Conservation (phyloP, 2,329 filamentous ascomycete species). For the Penicillium sp. region DNA sequence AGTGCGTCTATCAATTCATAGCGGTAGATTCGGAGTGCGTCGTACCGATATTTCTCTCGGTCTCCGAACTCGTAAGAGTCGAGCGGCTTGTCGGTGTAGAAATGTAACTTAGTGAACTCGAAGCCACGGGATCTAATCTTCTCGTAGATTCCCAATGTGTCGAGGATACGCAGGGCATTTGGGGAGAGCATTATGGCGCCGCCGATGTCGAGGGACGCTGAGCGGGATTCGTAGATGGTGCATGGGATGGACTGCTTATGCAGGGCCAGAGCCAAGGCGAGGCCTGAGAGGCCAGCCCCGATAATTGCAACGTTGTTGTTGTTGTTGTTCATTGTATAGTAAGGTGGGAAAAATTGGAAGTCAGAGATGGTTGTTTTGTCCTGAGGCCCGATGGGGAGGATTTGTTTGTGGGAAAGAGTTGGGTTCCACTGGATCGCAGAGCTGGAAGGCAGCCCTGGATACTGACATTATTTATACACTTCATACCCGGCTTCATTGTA, state of each 20-base stretch:
- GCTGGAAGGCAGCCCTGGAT: too few species aligned
- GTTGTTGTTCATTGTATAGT: constrained; percentile 15
- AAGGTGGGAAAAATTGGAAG: too few species aligned
- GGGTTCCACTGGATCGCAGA: not conserved
- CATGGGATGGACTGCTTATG: constrained; percentile 53
- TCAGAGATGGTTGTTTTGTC: not conserved
- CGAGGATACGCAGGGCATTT: constrained; percentile 58
- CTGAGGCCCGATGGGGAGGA: not conserved
- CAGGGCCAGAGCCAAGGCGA: constrained; percentile 58
- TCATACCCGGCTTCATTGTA: not conserved
- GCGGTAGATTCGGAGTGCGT: constrained; percentile 57
- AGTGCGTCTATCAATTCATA: constrained; percentile 55
- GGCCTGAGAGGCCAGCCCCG: constrained; percentile 53
- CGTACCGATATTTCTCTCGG: constrained; percentile 53
- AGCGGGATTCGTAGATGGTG: constrained; percentile 55
- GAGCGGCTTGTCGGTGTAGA: constrained; percentile 37
- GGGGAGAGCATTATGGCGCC: constrained; percentile 63
- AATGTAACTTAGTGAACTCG: constrained; percentile 55
- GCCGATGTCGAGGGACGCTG: constrained; percentile 49
- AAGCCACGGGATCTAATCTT: constrained; percentile 50
- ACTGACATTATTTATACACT: not conserved
- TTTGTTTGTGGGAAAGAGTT: not conserved
- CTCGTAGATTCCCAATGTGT: constrained; percentile 52
- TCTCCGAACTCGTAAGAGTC: constrained; percentile 53
- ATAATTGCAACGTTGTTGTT: constrained; percentile 45